These are phyloP conservation scores for Ricinus communis DNA, from an alignment of 345 rosid species.

Conservation along the genomic window DNA sequence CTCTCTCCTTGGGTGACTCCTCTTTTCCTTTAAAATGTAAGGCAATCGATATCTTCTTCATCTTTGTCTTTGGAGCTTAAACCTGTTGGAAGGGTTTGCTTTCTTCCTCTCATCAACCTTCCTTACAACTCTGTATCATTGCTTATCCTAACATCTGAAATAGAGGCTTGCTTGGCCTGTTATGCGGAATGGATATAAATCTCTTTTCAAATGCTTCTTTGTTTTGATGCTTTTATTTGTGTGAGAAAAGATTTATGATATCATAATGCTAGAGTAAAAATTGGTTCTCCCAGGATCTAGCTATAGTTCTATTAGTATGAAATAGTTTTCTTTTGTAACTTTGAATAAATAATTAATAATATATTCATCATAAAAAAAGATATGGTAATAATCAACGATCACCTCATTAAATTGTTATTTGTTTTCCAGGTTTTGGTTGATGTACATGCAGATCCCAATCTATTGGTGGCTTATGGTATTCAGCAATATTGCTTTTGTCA, in stretches of 20 bases:
- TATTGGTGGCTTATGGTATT: conserved; percentile 87
- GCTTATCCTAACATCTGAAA: background rate
- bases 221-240: background rate
- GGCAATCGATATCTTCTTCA: background rate
- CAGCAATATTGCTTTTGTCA: background rate
- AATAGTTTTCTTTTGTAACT: background rate
- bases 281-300: background rate
- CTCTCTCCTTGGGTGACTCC: background rate
- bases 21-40: background rate
- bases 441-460: conserved; percentile 63
- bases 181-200: background rate
- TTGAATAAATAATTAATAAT: background rate
- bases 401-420: conserved; percentile 1
- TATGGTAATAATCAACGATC: background rate
- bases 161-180: background rate
- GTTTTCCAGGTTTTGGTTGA: conserved; percentile 74
- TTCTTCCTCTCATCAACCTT: background rate
- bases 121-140: background rate
- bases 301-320: background rate
- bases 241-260: background rate
- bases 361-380: background rate
- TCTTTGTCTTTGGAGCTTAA: background rate
- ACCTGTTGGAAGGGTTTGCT: background rate
- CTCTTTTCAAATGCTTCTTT: background rate
- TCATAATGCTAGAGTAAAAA: background rate